Percentiles rank a stretch among this genome's conserved stretches.
These are phyloP conservation scores for Biscogniauxia sp. DNA, from an alignment of 2,329 filamentous ascomycete genomes.

Conservation along the genomic window DNA sequence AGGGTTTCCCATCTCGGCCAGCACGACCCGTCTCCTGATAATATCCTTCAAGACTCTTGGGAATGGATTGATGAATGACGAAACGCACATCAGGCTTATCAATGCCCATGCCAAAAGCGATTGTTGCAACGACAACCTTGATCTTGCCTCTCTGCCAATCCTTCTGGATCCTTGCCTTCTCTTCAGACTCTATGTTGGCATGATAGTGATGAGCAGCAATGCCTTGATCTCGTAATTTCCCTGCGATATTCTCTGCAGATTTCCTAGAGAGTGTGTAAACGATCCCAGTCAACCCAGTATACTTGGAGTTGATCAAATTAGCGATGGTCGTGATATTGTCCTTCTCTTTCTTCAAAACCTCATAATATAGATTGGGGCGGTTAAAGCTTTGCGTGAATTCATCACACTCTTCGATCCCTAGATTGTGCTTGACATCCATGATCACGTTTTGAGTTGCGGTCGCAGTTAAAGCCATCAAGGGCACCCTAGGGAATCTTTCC, in stretches of 20 bases:
- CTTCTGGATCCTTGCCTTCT: constrained; percentile 70
- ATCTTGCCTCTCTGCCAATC: constrained; percentile 77
- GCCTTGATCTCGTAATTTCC: constrained; percentile 58
- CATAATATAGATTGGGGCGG: constrained; percentile 88
- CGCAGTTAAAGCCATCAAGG: constrained; percentile 91
- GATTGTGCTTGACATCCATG: constrained; percentile 84
- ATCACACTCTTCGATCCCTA: constrained; percentile 76
- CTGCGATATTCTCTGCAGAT: constrained; percentile 76
- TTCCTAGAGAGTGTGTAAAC: constrained; percentile 89
- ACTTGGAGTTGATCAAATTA: constrained; percentile 67
- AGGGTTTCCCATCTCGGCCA: constrained; percentile 82
- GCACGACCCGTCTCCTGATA: constrained; percentile 97
- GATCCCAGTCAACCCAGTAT: constrained; percentile 76
- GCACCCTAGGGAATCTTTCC: constrained; percentile 70
- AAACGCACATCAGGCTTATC: constrained; percentile 97
- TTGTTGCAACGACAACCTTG: constrained; percentile 94
- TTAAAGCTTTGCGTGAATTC: constrained; percentile 94
- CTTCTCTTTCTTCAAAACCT: constrained; percentile 71
- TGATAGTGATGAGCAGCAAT: constrained; percentile 86
- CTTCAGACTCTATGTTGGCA: constrained; percentile 66
- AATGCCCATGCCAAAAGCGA: constrained; percentile 99
- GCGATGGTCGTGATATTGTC: constrained; percentile 54
- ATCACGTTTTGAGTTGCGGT: constrained; percentile 94
- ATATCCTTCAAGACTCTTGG: constrained; percentile 95
- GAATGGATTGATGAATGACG: constrained; percentile 88